phyloP scores from a whole-genome alignment of 2,329 filamentous ascomycete species.

The Tolypocladium endophyticum region DNA sequence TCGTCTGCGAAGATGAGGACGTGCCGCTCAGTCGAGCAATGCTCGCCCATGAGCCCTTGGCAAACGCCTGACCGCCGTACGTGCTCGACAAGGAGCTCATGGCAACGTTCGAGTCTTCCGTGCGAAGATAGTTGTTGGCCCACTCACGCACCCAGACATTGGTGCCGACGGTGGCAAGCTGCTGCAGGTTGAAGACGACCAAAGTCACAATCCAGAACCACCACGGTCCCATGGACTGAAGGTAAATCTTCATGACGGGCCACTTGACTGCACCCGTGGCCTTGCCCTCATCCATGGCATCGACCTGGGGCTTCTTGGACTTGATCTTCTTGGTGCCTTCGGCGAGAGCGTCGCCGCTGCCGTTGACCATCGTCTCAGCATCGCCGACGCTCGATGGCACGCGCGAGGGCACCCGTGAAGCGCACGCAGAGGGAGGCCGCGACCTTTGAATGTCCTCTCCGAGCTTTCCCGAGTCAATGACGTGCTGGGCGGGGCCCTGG shows the following conservation, averaged over 20 bases:
- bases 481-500: slow-evolving; percentile 66
- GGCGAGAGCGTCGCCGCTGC: slow-evolving; percentile 30
- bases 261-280: slow-evolving; percentile 80
- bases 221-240: slow-evolving; percentile 88
- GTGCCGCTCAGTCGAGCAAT: slow-evolving; percentile 25
- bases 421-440: slow-evolving; percentile 54
- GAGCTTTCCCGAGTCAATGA: slow-evolving; percentile 79
- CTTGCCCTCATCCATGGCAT: slow-evolving; percentile 64
- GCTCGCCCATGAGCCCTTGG: slow-evolving; percentile 22
- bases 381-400: slow-evolving; percentile 66
- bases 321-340: slow-evolving; percentile 37
- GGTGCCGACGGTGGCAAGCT: slow-evolving; percentile 75
- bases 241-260: slow-evolving; percentile 75
- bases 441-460: slow-evolving; percentile 76
- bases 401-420: slow-evolving; percentile 67
- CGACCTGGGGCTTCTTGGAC: slow-evolving; percentile 35
- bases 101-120: slow-evolving; percentile 17
- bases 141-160: slow-evolving; percentile 93
- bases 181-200: slow-evolving; percentile 68
- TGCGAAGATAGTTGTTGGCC: slow-evolving; percentile 74
- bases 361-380: slow-evolving; percentile 45
- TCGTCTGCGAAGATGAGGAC: background rate
- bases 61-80: slow-evolving; percentile 15
- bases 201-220: slow-evolving; percentile 82
- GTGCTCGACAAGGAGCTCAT: slow-evolving; percentile 11